Evolutionary conservation across 2,329 filamentous ascomycete genomes (phyloP).

Genomic region (Seiridium unicorne): DNA sequence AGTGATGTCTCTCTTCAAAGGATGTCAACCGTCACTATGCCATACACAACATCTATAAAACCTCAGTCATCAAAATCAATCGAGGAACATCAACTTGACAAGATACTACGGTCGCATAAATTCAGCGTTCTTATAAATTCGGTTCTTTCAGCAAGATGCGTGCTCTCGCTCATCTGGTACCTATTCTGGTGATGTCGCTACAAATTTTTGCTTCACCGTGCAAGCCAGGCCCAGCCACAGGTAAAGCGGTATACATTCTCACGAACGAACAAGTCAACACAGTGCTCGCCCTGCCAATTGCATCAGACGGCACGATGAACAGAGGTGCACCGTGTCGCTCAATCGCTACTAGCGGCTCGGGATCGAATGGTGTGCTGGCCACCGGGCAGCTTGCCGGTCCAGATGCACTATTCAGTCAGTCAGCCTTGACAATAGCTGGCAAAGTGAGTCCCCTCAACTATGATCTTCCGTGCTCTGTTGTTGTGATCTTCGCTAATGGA

Average conservation of each 20-base stretch:
- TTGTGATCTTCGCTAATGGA: not conserved
- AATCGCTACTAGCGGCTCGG: conserved; percentile 43
- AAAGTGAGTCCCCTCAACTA: conserved; percentile 36
- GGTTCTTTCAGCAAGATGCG: not conserved
- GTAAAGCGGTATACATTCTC: conserved; percentile 54
- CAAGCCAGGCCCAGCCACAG: conserved; percentile 9
- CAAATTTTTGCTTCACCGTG: not conserved
- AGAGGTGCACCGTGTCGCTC: conserved; percentile 28
- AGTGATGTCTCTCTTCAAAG: no score
- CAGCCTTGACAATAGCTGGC: conserved; percentile 45
- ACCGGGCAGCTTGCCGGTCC: conserved; percentile 39
- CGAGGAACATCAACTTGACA: no score
- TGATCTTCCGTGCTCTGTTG: not conserved
- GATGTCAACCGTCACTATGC: no score
- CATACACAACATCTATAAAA: no score
- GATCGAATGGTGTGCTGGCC: not conserved
- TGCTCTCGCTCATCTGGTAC: not conserved
- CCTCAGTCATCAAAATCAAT: no score
- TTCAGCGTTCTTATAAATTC: not conserved
- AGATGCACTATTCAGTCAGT: conserved; percentile 52
- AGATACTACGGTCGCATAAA: no score
- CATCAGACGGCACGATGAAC: conserved; percentile 43
- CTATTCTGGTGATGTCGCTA: not conserved
- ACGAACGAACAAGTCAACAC: conserved; percentile 50
- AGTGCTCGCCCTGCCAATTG: conserved; percentile 49